Percentiles rank a stretch among this genome's conserved stretches.
Conservation (phyloP, 805 yeast species). For the Wickerhamiella galacta region DNA sequence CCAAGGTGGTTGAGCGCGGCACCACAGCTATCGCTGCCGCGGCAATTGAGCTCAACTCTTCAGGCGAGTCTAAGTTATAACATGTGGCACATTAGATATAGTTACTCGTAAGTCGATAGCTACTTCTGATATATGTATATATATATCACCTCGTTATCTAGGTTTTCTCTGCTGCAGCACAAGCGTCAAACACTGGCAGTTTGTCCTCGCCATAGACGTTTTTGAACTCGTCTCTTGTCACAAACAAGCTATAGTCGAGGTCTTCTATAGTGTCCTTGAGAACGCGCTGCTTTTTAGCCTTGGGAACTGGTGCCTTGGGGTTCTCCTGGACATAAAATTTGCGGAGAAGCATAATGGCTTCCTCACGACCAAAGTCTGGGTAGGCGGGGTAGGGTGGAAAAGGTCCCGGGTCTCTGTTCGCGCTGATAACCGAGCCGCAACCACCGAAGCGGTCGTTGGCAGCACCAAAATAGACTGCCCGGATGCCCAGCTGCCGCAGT, state of each 20-base stretch:
- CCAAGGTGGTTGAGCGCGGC: conserved; percentile 63
- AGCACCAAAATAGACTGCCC: conserved; percentile 72
- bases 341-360: conserved; percentile 67
- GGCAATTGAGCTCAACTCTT: conserved; percentile 44
- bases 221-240: conserved; percentile 35
- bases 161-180: too few species aligned
- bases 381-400: conserved; percentile 33
- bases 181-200: too few species aligned
- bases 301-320: conserved; percentile 67
- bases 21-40: conserved; percentile 72
- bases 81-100: not conserved
- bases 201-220: conserved; percentile 32
- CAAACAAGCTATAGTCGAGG: conserved; percentile 37
- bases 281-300: conserved; percentile 41
- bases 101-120: too few species aligned
- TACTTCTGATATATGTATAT: too few species aligned
- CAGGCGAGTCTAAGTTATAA: conserved; percentile 15
- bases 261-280: conserved; percentile 38
- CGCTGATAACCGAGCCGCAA: conserved; percentile 66
- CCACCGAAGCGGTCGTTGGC: conserved; percentile 95
- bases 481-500: conserved; percentile 59
- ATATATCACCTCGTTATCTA: too few species aligned
- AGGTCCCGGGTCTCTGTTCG: conserved; percentile 31
- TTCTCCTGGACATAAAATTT: conserved; percentile 77
- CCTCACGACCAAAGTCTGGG: conserved; percentile 69